Percentiles rank a stretch among this genome's conserved stretches.
These are phyloP conservation scores for Phanerodontia chrysosporium DNA, from an alignment of 768 basidiomycete genomes.

Conservation along the genomic window DNA sequence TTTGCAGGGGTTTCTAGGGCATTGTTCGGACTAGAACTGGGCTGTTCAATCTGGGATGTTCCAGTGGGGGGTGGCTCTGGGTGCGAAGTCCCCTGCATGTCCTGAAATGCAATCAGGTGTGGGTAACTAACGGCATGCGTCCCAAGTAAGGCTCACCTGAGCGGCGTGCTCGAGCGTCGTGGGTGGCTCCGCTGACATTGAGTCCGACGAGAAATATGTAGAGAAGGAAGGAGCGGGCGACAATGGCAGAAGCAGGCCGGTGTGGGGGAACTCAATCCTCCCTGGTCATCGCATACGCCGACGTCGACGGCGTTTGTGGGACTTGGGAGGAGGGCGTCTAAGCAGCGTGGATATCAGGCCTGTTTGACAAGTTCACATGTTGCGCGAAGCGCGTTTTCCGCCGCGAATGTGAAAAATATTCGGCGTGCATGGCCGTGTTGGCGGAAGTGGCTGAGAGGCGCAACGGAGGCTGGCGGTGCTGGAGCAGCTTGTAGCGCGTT, in stretches of 20 bases:
- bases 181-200: not conserved
- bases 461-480: not conserved
- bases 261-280: slow-evolving; percentile 2
- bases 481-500: not conserved
- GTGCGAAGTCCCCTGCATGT: not conserved
- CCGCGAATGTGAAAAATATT: not conserved
- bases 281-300: slow-evolving; percentile 8
- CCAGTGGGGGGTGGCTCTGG: not conserved
- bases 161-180: not conserved
- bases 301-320: slow-evolving; percentile 13
- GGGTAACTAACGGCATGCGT: not conserved
- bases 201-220: not conserved
- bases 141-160: not conserved
- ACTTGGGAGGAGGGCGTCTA: slow-evolving; percentile 11
- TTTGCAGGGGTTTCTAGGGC: not conserved
- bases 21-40: not conserved
- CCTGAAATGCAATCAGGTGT: slow-evolving; percentile 2
- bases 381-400: not conserved
- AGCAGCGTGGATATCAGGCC: not conserved
- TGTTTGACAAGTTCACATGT: slow-evolving; percentile 1
- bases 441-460: not conserved
- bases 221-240: not conserved
- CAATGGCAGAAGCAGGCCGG: not conserved
- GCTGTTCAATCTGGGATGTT: not conserved
- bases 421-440: not conserved